phyloP scores from a whole-genome alignment of 805 yeast genomes.

The Ogataea trehalophila region DNA sequence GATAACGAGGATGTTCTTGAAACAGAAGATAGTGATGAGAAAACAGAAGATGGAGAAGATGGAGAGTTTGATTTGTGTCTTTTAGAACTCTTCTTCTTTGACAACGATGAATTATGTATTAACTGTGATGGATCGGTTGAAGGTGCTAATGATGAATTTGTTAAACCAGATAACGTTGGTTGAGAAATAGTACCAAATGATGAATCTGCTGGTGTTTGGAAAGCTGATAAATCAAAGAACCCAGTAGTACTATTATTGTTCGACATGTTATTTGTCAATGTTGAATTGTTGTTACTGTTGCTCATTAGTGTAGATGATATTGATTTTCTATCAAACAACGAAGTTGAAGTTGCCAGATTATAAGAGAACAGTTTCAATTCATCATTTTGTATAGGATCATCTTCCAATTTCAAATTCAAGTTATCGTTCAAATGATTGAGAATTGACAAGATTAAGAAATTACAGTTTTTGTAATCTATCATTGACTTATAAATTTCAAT shows the following conservation, averaged over 20 bases:
- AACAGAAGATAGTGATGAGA: constrained; percentile 19
- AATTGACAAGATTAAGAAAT: constrained; percentile 17
- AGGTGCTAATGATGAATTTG: constrained; percentile 4
- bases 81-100: constrained; percentile 10
- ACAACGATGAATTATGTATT: constrained; percentile 3
- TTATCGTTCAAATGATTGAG: constrained; percentile 16
- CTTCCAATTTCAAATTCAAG: constrained; percentile 5
- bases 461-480: constrained; percentile 18
- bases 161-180: too few relatives aligned
- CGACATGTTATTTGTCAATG: neutral
- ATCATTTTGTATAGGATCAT: constrained; percentile 15
- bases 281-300: neutral
- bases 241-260: neutral
- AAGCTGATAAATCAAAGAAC: constrained; percentile 27
- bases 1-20: constrained; percentile 28
- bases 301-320: neutral
- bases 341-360: constrained; percentile 12
- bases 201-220: constrained; percentile 20
- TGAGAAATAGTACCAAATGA: constrained; percentile 1
- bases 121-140: constrained; percentile 7
- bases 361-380: constrained; percentile 23
- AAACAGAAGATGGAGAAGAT: constrained; percentile 25
- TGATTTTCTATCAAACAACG: constrained; percentile 21
- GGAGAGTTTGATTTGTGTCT: constrained; percentile 25
- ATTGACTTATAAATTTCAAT: constrained; percentile 23